Conservation (phyloP, 2,329 filamentous ascomycete species). For the Apiospora saccharicola region DNA sequence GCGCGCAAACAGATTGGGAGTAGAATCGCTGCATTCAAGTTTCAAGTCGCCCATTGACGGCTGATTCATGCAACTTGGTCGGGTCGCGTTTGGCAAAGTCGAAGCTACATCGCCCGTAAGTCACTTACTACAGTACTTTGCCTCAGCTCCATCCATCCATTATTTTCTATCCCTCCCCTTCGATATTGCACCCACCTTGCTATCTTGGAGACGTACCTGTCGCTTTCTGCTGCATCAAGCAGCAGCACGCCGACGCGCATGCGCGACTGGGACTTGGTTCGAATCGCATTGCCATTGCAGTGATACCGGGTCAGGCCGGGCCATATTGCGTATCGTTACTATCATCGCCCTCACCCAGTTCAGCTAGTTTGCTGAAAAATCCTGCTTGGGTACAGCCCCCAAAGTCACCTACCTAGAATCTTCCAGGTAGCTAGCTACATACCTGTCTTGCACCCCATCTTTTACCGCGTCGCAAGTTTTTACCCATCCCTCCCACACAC, state of each 20-base stretch:
- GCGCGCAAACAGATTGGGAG: conserved; percentile 18
- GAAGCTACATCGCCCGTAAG: conserved; percentile 46
- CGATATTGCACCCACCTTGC: conserved; percentile 23
- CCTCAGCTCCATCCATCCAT: conserved; percentile 29
- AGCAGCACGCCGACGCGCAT: conserved; percentile 14
- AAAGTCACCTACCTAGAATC: conserved; percentile 16
- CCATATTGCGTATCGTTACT: conserved; percentile 14
- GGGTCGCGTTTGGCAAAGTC: conserved; percentile 34
- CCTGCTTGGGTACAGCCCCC: not conserved
- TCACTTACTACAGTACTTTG: conserved; percentile 34
- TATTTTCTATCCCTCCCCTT: conserved; percentile 32
- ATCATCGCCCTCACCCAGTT: not conserved
- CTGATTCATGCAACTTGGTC: conserved; percentile 31
- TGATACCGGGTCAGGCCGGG: not conserved
- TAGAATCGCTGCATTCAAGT: conserved; percentile 18
- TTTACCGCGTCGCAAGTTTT: conserved; percentile 17
- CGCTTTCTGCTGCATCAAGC: conserved; percentile 6
- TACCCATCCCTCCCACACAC: not conserved
- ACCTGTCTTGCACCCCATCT: conserved; percentile 8
- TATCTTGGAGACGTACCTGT: not conserved
- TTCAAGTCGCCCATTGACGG: conserved; percentile 23
- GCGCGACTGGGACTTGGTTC: conserved; percentile 8
- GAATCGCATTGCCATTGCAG: not conserved
- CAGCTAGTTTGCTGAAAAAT: conserved; percentile 17
- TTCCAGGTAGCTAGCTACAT: conserved; percentile 21